These are phyloP conservation scores for Geotrichum klebahnii DNA, from an alignment of 1,139 yeast species.

Conservation along the genomic window DNA sequence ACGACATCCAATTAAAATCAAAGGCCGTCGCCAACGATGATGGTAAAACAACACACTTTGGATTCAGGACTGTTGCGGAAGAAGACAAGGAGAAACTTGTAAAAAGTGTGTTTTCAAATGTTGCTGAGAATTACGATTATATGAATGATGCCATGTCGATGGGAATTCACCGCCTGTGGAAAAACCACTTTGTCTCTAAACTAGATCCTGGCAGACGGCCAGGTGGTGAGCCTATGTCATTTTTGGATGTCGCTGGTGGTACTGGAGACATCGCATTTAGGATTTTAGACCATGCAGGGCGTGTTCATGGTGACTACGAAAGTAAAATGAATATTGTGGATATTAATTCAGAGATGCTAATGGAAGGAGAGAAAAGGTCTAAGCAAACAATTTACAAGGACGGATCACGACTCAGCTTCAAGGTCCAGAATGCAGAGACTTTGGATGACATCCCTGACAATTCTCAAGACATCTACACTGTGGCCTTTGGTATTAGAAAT, in stretches of 20 bases:
- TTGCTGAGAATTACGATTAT: constrained; percentile 87
- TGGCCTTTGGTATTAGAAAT: constrained; percentile 95
- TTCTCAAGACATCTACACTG: constrained; percentile 91
- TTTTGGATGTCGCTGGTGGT: constrained; percentile 97
- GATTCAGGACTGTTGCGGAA: constrained; percentile 77
- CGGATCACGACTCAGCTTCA: constrained; percentile 62
- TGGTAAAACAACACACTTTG: constrained; percentile 74
- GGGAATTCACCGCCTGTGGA: constrained; percentile 95
- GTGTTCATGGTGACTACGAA: constrained; percentile 66
- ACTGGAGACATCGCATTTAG: constrained; percentile 98
- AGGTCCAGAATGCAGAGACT: constrained; percentile 90
- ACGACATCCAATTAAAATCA: too few relatives aligned
- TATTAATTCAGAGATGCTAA: constrained; percentile 92
- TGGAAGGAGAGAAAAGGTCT: constrained; percentile 80
- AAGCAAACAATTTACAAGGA: constrained; percentile 45
- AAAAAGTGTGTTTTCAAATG: constrained; percentile 86
- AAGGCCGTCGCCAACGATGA: too few relatives aligned
- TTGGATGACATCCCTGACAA: constrained; percentile 79
- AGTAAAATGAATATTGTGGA: constrained; percentile 90
- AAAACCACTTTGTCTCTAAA: constrained; percentile 78
- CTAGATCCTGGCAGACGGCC: constrained; percentile 94
- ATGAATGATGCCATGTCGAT: constrained; percentile 98
- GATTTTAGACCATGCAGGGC: constrained; percentile 82
- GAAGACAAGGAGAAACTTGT: constrained; percentile 80
- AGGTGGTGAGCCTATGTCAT: constrained; percentile 76